Evolutionary conservation across 805 yeast genomes (phyloP).

Genomic region (Candida ponderosae): DNA sequence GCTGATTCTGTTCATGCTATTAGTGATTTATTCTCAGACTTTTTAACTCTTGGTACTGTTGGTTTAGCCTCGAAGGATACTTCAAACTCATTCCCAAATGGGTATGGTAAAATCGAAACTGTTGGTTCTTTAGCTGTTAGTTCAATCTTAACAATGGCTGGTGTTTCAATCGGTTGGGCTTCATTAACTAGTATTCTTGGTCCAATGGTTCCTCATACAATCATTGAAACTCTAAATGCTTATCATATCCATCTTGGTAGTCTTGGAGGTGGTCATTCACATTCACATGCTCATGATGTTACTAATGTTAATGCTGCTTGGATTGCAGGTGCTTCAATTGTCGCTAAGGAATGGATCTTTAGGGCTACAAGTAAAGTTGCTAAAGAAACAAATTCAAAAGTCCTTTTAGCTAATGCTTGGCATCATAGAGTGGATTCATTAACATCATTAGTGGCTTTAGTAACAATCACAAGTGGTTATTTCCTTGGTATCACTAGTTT

Average conservation of each 20-base stretch:
- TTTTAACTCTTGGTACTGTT: conserved; percentile 84
- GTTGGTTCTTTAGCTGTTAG: conserved; percentile 88
- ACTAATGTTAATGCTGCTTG: conserved; percentile 90
- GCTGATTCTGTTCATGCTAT: conserved; percentile 95
- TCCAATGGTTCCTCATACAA: conserved; percentile 54
- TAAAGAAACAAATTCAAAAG: conserved; percentile 69
- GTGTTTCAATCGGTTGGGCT: conserved; percentile 84
- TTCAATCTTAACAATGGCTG: conserved; percentile 76
- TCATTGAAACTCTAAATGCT: conserved; percentile 45
- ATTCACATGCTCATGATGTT: conserved; percentile 26
- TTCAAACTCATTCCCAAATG: conserved; percentile 61
- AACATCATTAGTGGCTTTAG: conserved; percentile 84
- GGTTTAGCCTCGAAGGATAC: conserved; percentile 61
- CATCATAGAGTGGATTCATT: conserved; percentile 93
- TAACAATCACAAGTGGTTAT: conserved; percentile 81
- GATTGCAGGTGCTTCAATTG: conserved; percentile 87
- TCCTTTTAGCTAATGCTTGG: conserved; percentile 96
- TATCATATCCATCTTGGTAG: conserved; percentile 39
- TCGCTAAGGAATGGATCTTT: conserved; percentile 82
- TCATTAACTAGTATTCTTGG: conserved; percentile 63
- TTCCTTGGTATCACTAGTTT: conserved; percentile 72
- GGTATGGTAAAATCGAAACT: conserved; percentile 90
- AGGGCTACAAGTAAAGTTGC: conserved; percentile 81
- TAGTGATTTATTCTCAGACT: conserved; percentile 84
- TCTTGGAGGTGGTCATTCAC: conserved; percentile 27